Percentiles rank a stretch among this genome's conserved stretches.
Evolutionary conservation across 805 yeast genomes (phyloP).

Genomic region (Yarrowia sp.): DNA sequence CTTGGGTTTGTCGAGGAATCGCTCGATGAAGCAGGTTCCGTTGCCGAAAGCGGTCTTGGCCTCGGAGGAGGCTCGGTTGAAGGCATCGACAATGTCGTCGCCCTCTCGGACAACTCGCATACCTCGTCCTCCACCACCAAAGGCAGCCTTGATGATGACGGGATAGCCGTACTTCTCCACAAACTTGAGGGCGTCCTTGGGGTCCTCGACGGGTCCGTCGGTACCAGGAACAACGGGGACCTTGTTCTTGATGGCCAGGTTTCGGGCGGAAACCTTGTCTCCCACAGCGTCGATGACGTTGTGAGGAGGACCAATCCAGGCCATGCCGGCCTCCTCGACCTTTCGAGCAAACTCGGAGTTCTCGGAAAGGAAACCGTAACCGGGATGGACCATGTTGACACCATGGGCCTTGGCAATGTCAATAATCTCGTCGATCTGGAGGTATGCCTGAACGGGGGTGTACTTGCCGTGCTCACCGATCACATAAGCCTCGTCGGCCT

Average conservation of each 20-base stretch:
- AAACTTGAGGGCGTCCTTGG: conserved; percentile 73
- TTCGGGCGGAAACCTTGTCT: conserved; percentile 94
- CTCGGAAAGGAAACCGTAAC: conserved; percentile 87
- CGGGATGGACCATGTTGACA: conserved; percentile 88
- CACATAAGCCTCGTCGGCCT: conserved; percentile 90
- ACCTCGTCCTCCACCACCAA: conserved; percentile 99
- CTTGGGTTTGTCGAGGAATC: conserved; percentile 92
- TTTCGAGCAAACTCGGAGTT: conserved; percentile 91
- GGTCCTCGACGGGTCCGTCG: conserved; percentile 87
- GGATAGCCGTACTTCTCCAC: conserved; percentile 88
- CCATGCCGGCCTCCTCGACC: conserved; percentile 85
- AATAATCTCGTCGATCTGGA: conserved; percentile 93
- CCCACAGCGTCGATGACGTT: conserved; percentile 90
- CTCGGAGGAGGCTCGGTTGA: conserved; percentile 88
- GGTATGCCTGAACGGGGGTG: conserved; percentile 93
- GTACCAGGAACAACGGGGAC: conserved; percentile 98
- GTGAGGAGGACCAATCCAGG: conserved; percentile 93
- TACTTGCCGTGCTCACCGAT: conserved; percentile 86
- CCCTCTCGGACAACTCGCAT: conserved; percentile 99
- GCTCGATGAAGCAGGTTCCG: conserved; percentile 96
- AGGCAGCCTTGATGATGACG: conserved; percentile 96
- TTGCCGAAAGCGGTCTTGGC: conserved; percentile 96
- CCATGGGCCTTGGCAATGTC: conserved; percentile 71
- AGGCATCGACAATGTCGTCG: conserved; percentile 87
- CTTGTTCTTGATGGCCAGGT: conserved; percentile 69